Conservation (phyloP, 2,329 filamentous ascomycete genomes). For the Aspergillus ochraceus region DNA sequence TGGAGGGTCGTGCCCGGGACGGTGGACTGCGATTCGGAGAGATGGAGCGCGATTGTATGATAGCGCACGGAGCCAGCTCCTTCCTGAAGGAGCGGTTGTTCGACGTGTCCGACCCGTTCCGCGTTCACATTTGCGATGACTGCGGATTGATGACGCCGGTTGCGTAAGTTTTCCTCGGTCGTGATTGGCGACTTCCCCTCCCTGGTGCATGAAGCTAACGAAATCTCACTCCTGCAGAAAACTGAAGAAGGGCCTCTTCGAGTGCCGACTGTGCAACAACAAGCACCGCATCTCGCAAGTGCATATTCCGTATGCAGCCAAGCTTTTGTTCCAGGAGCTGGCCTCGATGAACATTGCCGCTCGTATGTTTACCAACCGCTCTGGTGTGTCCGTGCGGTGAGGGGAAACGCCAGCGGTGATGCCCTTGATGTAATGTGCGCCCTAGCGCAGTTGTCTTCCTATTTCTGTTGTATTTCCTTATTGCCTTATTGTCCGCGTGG, state of each 20-base stretch:
- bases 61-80: slow-evolving; percentile 94
- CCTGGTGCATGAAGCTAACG: slow-evolving; percentile 21
- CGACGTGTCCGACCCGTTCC: slow-evolving; percentile 95
- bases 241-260: slow-evolving; percentile 92
- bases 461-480: neutral
- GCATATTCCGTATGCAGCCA: slow-evolving; percentile 95
- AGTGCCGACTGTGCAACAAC: slow-evolving; percentile 97
- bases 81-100: slow-evolving; percentile 98
- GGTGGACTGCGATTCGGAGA: slow-evolving; percentile 99
- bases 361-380: slow-evolving; percentile 84
- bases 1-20: slow-evolving; percentile 96
- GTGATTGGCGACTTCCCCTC: slow-evolving; percentile 9
- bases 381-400: slow-evolving; percentile 45
- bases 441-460: neutral
- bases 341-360: slow-evolving; percentile 98
- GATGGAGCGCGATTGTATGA: slow-evolving; percentile 99
- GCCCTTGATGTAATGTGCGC: neutral
- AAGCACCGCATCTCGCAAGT: slow-evolving; percentile 98
- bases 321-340: slow-evolving; percentile 96
- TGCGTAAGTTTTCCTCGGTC: slow-evolving; percentile 70
- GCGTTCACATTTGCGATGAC: slow-evolving; percentile 97
- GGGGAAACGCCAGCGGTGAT: neutral
- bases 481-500: slow-evolving; percentile 11
- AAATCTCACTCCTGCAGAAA: slow-evolving; percentile 57
- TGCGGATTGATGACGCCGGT: slow-evolving; percentile 99